A percentile compares a stretch with the other conserved stretches of the same genome.
These are phyloP conservation scores for Pulveroboletus sp. DNA, from an alignment of 768 basidiomycete species.

Conservation along the genomic window DNA sequence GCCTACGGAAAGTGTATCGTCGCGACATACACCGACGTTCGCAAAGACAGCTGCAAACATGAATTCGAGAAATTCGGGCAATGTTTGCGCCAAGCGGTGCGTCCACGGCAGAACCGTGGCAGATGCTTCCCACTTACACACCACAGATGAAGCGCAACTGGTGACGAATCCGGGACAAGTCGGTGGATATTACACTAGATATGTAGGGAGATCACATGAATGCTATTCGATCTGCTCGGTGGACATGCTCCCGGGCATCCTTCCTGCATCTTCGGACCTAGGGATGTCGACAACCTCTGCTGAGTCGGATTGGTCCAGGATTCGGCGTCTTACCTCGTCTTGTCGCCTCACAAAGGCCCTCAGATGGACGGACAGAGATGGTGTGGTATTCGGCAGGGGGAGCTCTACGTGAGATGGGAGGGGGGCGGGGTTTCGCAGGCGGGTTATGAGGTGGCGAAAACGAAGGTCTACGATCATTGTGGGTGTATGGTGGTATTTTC, in stretches of 20 bases:
- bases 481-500: constrained; percentile 28
- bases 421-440: constrained; percentile 53
- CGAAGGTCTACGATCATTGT: constrained; percentile 64
- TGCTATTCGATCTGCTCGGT: constrained; percentile 20
- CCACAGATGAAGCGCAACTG: constrained; percentile 55
- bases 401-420: constrained; percentile 34
- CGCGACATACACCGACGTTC: constrained; percentile 77
- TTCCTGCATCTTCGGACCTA: constrained; percentile 38
- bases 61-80: constrained; percentile 83
- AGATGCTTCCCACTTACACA: not conserved
- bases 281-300: constrained; percentile 24
- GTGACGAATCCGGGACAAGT: constrained; percentile 28
- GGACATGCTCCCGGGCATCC: constrained; percentile 32
- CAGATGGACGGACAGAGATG: constrained; percentile 45
- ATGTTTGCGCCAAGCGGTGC: constrained; percentile 77
- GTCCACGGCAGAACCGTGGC: constrained; percentile 28
- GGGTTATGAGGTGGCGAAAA: constrained; percentile 48
- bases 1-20: constrained; percentile 88
- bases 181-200: constrained; percentile 19
- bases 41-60: constrained; percentile 74
- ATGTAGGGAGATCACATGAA: constrained; percentile 6
- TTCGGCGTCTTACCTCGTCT: constrained; percentile 38
- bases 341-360: constrained; percentile 51
- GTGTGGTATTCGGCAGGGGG: constrained; percentile 59
- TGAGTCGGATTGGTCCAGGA: constrained; percentile 20